These are phyloP conservation scores for Sporothrix brasiliensis DNA, from an alignment of 2,329 filamentous ascomycete genomes.

Conservation along the genomic window DNA sequence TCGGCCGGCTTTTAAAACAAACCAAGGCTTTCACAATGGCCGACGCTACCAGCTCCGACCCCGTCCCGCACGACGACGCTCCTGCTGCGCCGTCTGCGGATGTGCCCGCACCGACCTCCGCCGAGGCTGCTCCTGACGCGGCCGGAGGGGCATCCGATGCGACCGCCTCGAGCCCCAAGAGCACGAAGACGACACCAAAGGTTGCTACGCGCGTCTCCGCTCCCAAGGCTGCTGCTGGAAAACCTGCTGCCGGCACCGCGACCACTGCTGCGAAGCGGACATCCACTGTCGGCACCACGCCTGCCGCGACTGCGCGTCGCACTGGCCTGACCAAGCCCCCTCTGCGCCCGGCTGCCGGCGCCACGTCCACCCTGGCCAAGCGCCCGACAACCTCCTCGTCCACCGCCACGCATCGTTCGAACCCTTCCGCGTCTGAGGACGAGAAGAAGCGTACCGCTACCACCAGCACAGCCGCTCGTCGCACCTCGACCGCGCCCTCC, in stretches of 20 bases:
- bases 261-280: conserved; percentile 37
- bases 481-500: conserved; percentile 42
- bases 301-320: conserved; percentile 37
- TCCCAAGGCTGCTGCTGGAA: conserved; percentile 37
- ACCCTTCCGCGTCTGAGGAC: conserved; percentile 45
- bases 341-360: conserved; percentile 40
- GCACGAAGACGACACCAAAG: conserved; percentile 34
- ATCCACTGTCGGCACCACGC: conserved; percentile 30
- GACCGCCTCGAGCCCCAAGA: conserved; percentile 29
- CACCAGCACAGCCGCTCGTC: conserved; percentile 39
- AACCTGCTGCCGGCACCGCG: conserved; percentile 24
- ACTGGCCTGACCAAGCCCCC: conserved; percentile 42
- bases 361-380: conserved; percentile 39
- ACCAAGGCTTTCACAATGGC: conserved; percentile 40
- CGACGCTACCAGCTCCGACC: conserved; percentile 42
- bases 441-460: conserved; percentile 43
- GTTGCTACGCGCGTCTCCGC: conserved; percentile 37
- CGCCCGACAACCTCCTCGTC: conserved; percentile 43
- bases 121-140: conserved; percentile 31
- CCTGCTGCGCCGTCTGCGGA: conserved; percentile 28
- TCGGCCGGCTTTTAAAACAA: background rate
- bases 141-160: conserved; percentile 23
- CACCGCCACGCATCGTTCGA: conserved; percentile 42
- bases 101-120: conserved; percentile 33
- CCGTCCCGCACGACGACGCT: conserved; percentile 40